Evolutionary conservation across 2,329 filamentous ascomycete genomes (phyloP), one percentile per base, ranked within the genome.

Genomic region (Trichoderma brevicompactum): DNA sequence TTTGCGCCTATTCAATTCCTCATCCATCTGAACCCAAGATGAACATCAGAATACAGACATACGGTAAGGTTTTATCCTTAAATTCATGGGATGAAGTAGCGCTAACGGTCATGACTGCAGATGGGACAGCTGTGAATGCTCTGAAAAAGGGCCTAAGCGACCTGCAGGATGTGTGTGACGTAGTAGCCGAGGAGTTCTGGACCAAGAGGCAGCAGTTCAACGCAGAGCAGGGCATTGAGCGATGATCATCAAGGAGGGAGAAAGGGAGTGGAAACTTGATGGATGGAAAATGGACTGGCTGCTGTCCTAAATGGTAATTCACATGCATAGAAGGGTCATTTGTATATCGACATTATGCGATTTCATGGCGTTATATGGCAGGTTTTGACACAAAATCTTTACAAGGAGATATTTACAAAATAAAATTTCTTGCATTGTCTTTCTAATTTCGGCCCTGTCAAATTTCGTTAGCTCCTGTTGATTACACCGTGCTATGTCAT

Each of bases 1-100:
- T 99, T 80, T 98, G 95, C 79, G 95, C 94, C 67, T 99, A 99
- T 79, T 92, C 94, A 7, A 98, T 99, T 68, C 95, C 95, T 36
- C 95, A 99, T 79, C 95, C 95, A 58, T 96, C 94, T 44, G 95
- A 99, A 79, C 82, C 89, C 46, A 95, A 96, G 80, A 97, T 99
- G 94, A 97, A 98, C 75, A 82, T 99, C 68, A 88, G 95, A 73
- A 98, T 99, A 68, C 95, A 99, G 79, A 99, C 94, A 70, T 98
- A 95, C 74, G 92, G 94, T 97, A 81, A 75, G 88, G 79, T 50
- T 15, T 23, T 1, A 5, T 28, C 5, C 28, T 5, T 34, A 34
- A 5, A 2, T 12, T 40, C 28, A 28, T 17, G 13, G 5, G 19
- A 7, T 28, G 17, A 9, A n/a, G 46, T 38, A 28, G 54, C 65